Evolutionary conservation across 2,329 filamentous ascomycete genomes (phyloP).

Genomic region (Neodidymelliopsis sp.): DNA sequence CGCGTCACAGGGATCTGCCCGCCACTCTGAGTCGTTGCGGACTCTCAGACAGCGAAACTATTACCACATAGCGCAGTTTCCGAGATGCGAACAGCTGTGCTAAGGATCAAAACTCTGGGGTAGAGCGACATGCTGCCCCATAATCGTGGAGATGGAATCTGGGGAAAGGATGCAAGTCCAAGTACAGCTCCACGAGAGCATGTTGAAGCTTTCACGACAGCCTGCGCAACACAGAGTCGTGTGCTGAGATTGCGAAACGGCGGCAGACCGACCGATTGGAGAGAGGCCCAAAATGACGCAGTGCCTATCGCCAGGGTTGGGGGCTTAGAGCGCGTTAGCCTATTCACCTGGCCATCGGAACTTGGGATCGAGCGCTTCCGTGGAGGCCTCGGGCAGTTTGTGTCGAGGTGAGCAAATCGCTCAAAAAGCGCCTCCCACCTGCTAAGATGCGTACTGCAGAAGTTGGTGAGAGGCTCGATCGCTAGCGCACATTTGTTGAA

Average conservation of each 20-base stretch:
- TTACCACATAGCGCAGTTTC: conserved; percentile 4
- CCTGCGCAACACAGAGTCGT: not conserved
- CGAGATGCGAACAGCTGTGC: not conserved
- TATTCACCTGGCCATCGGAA: not conserved
- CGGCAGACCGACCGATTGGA: not conserved
- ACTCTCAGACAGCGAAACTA: not conserved
- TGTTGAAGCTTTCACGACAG: no score
- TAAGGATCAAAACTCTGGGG: not conserved
- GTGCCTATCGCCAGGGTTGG: not conserved
- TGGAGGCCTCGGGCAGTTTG: no score
- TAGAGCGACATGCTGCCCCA: not conserved
- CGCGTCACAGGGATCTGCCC: not conserved
- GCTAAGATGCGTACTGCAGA: not conserved
- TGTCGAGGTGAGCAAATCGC: not conserved
- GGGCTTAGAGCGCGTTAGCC: not conserved
- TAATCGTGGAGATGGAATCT: no score
- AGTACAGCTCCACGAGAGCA: no score
- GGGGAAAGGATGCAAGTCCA: no score
- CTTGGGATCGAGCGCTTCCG: not conserved
- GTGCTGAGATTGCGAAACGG: not conserved
- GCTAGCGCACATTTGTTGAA: not conserved
- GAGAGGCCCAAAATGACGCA: not conserved
- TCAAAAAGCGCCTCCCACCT: not conserved
- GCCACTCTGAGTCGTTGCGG: not conserved
- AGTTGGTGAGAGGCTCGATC: conserved; percentile 1